Conservation (phyloP, 129 eudicot species). For the Chrysanthemum lavandulifolium region DNA sequence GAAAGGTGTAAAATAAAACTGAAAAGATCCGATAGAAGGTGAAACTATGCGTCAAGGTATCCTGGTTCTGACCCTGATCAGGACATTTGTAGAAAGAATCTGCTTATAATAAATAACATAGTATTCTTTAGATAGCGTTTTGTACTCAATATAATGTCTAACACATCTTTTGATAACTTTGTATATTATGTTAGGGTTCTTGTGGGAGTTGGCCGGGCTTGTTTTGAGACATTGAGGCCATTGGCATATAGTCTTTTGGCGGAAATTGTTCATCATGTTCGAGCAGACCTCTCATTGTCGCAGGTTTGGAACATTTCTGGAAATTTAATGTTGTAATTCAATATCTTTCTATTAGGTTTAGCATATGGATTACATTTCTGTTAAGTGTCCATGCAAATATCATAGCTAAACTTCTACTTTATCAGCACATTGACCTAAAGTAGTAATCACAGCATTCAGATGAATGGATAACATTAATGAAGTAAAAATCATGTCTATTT, state of each 20-base stretch:
- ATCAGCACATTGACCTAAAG: background rate
- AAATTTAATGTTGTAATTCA: background rate
- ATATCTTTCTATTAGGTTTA: background rate
- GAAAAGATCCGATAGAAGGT: conserved; percentile 20
- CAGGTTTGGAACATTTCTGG: conserved; percentile 54
- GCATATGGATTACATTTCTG: conserved; percentile 5
- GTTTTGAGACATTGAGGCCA: conserved; percentile 94
- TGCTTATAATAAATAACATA: conserved; percentile 8
- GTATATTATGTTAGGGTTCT: conserved; percentile 65
- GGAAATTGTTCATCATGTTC: conserved; percentile 97
- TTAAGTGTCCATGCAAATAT: background rate
- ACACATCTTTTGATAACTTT: conserved; percentile 20
- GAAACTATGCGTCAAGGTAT: conserved; percentile 5
- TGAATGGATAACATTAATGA: conserved; percentile 10
- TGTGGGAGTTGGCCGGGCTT: conserved; percentile 98
- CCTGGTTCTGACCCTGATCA: conserved; percentile 21
- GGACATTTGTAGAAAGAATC: conserved; percentile 14
- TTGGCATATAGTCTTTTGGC: conserved; percentile 97
- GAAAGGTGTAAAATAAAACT: background rate
- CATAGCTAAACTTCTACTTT: conserved; percentile 7
- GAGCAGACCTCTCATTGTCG: conserved; percentile 84
- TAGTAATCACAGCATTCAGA: background rate
- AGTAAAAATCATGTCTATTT: conserved; percentile 16
- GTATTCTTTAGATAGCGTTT: conserved; percentile 10
- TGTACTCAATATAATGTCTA: conserved; percentile 23